These are phyloP conservation scores for Microcos paniculata DNA, from an alignment of 345 rosid genomes.

Conservation along the genomic window DNA sequence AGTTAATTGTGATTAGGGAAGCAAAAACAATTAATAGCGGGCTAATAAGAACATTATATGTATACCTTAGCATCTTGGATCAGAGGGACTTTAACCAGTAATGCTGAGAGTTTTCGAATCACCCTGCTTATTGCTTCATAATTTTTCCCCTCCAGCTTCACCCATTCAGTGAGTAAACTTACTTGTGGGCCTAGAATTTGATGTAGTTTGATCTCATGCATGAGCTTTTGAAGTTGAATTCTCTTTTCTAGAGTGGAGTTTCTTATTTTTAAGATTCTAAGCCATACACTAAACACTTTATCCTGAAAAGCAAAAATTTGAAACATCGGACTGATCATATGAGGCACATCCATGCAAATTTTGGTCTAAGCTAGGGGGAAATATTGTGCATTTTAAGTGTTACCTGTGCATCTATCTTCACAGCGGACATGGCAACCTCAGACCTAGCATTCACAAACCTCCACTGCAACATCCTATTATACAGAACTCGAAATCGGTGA, in stretches of 20 bases:
- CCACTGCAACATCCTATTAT: constrained; percentile 58
- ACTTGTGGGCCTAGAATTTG: constrained; percentile 46
- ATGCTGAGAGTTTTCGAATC: constrained; percentile 58
- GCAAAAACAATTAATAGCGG: not conserved
- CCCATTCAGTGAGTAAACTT: constrained; percentile 50
- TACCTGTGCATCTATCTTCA: constrained; percentile 47
- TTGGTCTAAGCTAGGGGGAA: not conserved
- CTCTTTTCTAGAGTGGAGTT: constrained; percentile 36
- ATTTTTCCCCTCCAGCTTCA: constrained; percentile 46
- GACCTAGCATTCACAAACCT: constrained; percentile 63
- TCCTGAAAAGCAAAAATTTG: constrained; percentile 36
- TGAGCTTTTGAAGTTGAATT: constrained; percentile 36
- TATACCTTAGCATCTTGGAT: constrained; percentile 52
- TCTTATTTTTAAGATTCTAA: constrained; percentile 43
- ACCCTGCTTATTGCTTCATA: constrained; percentile 58
- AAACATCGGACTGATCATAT: not conserved
- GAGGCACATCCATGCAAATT: not conserved
- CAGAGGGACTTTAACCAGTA: constrained; percentile 46
- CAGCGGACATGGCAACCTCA: constrained; percentile 38
- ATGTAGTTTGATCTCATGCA: constrained; percentile 42
- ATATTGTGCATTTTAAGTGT: not conserved
- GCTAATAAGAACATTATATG: not conserved
- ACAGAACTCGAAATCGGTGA: constrained; percentile 43
- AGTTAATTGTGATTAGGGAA: not conserved
- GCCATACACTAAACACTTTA: constrained; percentile 51